Evolutionary conservation across 768 basidiomycete species (phyloP), one percentile per base, ranked within the genome.

Genomic region (Paxillus rubicundulus): DNA sequence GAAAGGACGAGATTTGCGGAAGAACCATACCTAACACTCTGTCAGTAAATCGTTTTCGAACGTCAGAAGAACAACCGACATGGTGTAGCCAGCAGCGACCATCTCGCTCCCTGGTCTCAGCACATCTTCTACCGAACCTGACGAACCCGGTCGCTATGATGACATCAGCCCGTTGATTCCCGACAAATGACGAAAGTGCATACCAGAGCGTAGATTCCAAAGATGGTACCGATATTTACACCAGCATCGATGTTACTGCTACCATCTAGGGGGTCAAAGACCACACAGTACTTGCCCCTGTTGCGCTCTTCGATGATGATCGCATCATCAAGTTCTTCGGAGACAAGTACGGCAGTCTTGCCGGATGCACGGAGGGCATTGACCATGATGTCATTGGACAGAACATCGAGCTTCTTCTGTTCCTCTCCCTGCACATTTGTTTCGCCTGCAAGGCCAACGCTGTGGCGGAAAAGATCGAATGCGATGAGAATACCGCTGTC

Each of bases 321-420:
- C 16, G 94, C 93, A 18, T 97, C 82, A 9, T 97, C 93, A 59
- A 92, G 79, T 66, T 98, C 95, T 71, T 99, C 97, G 16, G 93
- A 95, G 56, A 99, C 93, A 60, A 99, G 87, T 13, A 99, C 97
- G 13, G 93, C 89, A 7, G 87, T 91, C 81, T 94, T 97, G 48
- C 97, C 93, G n/a, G 91, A 95, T 3, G 95, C 95, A 38, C 92
- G 84, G 32, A 99, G 82, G 43, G 95, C 87, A 65, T 98, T 98
- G 63, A 98, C 82, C 97, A 99, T 98, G 79, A 99, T 99, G 69
- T 99, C 95, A 69, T 99, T 98, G 13, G 93, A 89, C 30, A 97
- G 77, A n/a, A 97, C 87, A 65, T 97, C 95, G 48, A 99, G 81
- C 74, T 99, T 99, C 81, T 99, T 99, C 79, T 99, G 97, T 66